Base-by-base conservation (phyloP, 495 filamentous ascomycete species). In the Aspergillus nidulans region DNA sequence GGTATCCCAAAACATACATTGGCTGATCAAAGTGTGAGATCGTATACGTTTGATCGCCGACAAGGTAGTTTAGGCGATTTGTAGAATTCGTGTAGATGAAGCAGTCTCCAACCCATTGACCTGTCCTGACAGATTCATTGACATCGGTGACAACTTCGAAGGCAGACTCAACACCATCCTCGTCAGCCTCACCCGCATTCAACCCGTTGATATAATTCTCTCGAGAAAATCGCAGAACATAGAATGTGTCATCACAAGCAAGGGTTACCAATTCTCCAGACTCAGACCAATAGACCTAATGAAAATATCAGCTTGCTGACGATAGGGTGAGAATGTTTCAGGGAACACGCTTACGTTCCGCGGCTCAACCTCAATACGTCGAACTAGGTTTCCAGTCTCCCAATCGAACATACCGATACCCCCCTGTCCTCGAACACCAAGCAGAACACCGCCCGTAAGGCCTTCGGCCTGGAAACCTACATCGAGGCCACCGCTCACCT, bases 11-110 rank as follows among this genome's bases (percentile, higher is more conserved):
- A 40, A 95, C 79, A 70, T 97, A 99, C 86, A 92, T 91, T 15
- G 89, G 84, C 64, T 90, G 82, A 71, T 99, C 94, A 63, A 96
- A 97, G 73, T 97, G 92, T 36, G 91, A 90, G 64, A 99, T 88
- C n/a, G 94, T 96, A 80, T 97, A 96, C 25, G 91, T 95, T 72
- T 97, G 91, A 71, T 97, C 94, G 48, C 94, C 95, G 30, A 99
- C 94, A 19, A 99, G 84, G 71, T 97, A 97, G 79, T 97, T 99
- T 56, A 99, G 75, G 49, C 94, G 89, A 80, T 97, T 97, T 23
- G 92, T 96, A 62, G 83, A 86, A 77, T 91, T 97, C 24, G 94
- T 97, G 78, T 97, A 99, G 66, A 97, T 92, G 77, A 99, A 94
- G 74, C 92, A 96, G 70, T 99, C 94, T 21, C 94, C 94, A 53